Conservation (phyloP, 1,284 basidiomycete genomes). For the Puccinia novopanici region DNA sequence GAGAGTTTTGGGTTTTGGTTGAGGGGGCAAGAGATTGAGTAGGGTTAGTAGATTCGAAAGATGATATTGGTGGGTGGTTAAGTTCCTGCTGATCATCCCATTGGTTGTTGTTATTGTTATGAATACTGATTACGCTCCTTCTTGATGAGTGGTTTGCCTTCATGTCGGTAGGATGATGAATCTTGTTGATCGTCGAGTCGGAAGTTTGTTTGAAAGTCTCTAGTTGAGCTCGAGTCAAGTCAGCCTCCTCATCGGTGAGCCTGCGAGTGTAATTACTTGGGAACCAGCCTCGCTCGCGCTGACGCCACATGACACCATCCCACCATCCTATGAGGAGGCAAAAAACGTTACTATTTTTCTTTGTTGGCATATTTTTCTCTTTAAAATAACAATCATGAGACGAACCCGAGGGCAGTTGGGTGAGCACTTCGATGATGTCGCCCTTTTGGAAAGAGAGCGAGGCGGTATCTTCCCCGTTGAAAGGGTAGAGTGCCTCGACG, state of each 20-base stretch:
- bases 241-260: slow-evolving; percentile 73
- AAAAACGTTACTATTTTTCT: too few relatives aligned
- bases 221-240: slow-evolving; percentile 58
- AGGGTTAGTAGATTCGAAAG: neutral
- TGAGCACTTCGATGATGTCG: slow-evolving; percentile 91
- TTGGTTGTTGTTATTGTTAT: neutral
- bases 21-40: neutral
- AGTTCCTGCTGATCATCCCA: slow-evolving; percentile 33
- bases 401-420: slow-evolving; percentile 71
- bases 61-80: neutral
- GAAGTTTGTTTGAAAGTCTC: slow-evolving; percentile 18
- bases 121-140: slow-evolving; percentile 44
- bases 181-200: slow-evolving; percentile 14
- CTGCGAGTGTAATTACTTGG: slow-evolving; percentile 89
- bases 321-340: slow-evolving; percentile 73
- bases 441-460: slow-evolving; percentile 82
- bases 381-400: neutral
- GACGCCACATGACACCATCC: slow-evolving; percentile 80
- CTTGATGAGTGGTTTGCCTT: slow-evolving; percentile 23
- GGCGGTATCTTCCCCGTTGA: slow-evolving; percentile 71
- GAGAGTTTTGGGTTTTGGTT: slow-evolving; percentile 23
- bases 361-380: neutral
- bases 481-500: slow-evolving; percentile 90
- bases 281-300: slow-evolving; percentile 89
- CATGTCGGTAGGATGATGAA: neutral